Evolutionary conservation across 345 rosid species (phyloP).

Genomic region (Hypericum androsaemum): DNA sequence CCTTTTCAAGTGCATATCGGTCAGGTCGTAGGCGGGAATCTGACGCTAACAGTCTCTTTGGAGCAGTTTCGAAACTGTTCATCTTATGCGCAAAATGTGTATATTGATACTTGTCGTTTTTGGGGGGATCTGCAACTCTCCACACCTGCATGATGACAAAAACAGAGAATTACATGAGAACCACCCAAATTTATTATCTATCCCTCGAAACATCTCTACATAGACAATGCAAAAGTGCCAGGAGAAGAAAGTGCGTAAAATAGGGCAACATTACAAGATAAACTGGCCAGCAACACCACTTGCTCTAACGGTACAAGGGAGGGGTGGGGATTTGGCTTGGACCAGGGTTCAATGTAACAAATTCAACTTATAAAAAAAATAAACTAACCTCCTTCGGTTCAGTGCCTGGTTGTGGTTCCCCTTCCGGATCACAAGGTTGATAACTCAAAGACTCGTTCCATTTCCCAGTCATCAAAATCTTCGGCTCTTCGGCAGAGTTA

Average conservation of each 20-base stretch:
- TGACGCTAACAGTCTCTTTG: constrained; percentile 65
- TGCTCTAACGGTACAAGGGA: too few relatives aligned
- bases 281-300: too few relatives aligned
- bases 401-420: constrained; percentile 65
- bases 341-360: too few relatives aligned
- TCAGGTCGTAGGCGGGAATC: constrained; percentile 84
- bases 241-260: too few relatives aligned
- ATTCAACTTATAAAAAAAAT: too few relatives aligned
- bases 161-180: too few relatives aligned
- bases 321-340: too few relatives aligned
- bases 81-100: constrained; percentile 80
- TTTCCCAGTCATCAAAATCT: constrained; percentile 73
- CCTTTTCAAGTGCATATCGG: constrained; percentile 68
- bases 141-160: constrained; percentile 36
- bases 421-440: constrained; percentile 72
- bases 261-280: too few relatives aligned
- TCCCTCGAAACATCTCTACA: too few relatives aligned
- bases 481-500: constrained; percentile 66
- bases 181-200: too few relatives aligned
- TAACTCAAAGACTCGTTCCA: constrained; percentile 77
- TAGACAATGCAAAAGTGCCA: too few relatives aligned
- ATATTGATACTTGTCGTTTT: constrained; percentile 64
- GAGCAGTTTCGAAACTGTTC: constrained; percentile 80
- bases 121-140: constrained; percentile 63
- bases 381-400: constrained; percentile 53